Evolutionary conservation across 768 basidiomycete genomes (phyloP).

Genomic region (Kwoniella dendrophila): DNA sequence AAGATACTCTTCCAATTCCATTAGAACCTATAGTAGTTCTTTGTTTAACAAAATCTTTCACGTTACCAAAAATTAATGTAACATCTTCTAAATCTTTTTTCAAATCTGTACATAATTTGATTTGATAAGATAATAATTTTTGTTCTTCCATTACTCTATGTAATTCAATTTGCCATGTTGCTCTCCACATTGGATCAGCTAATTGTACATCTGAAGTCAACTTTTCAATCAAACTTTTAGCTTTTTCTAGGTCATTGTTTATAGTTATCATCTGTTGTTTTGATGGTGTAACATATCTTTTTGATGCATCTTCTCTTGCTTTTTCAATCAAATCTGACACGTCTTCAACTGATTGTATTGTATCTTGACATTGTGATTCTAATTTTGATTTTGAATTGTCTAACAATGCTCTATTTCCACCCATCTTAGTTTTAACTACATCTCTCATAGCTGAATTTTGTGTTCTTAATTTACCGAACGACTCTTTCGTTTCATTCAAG

Average conservation of each 20-base stretch:
- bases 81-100: constrained; percentile 92
- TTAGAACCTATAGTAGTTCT: constrained; percentile 56
- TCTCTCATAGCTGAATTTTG: constrained; percentile 88
- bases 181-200: constrained; percentile 95
- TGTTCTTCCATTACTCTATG: constrained; percentile 97
- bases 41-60: constrained; percentile 75
- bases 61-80: constrained; percentile 79
- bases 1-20: neutral
- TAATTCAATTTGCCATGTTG: constrained; percentile 96
- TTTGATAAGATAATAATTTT: constrained; percentile 87
- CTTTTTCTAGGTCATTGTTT: constrained; percentile 69
- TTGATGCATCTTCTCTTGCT: constrained; percentile 86
- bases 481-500: constrained; percentile 85
- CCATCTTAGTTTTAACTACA: constrained; percentile 76
- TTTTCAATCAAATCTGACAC: constrained; percentile 86
- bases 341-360: constrained; percentile 88
- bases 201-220: constrained; percentile 82
- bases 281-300: constrained; percentile 82
- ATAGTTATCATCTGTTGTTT: constrained; percentile 69
- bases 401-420: constrained; percentile 83
- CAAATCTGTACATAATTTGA: constrained; percentile 84
- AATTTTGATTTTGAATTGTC: constrained; percentile 88
- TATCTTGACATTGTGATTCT: constrained; percentile 84
- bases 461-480: constrained; percentile 71
- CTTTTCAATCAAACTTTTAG: constrained; percentile 70